Evolutionary conservation across 148 eudicot genomes (phyloP).

Genomic region (Gaultheria prostrata): DNA sequence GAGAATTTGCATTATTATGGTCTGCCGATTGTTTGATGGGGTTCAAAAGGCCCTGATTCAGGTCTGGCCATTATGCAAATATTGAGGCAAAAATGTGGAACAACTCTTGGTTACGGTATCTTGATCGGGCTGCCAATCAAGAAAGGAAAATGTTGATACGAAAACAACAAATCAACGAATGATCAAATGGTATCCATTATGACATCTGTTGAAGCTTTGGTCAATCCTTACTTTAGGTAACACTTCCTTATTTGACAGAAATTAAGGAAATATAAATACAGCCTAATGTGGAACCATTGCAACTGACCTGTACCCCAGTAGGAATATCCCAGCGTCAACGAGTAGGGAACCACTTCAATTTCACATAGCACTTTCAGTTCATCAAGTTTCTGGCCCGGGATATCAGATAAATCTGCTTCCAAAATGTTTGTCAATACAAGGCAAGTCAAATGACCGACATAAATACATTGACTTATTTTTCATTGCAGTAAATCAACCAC

Average conservation of each 20-base stretch:
- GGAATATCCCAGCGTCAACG: constrained; percentile 85
- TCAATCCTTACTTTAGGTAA: background rate
- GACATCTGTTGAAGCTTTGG: background rate
- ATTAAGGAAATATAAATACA: constrained; percentile 1
- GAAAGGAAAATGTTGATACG: background rate
- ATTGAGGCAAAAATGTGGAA: background rate
- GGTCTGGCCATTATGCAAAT: background rate
- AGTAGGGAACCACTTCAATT: constrained; percentile 79
- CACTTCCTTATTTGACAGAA: background rate
- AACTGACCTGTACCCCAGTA: constrained; percentile 91
- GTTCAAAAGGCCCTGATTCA: background rate
- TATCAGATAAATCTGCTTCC: constrained; percentile 72
- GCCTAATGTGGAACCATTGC: constrained; percentile 9
- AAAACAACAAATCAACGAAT: background rate
- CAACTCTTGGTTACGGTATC: background rate
- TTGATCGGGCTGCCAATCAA: background rate
- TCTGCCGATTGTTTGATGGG: background rate
- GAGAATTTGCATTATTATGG: background rate
- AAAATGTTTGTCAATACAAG: background rate
- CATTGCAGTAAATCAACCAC: background rate
- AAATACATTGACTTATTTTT: background rate
- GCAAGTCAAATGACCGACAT: background rate
- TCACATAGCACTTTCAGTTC: constrained; percentile 63
- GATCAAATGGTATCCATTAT: background rate
- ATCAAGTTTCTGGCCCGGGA: constrained; percentile 67